A percentile compares a stretch with the other conserved stretches of the same genome.
These are phyloP conservation scores for Alternaria incomplexa DNA, from an alignment of 2,329 filamentous ascomycete genomes.

Conservation along the genomic window DNA sequence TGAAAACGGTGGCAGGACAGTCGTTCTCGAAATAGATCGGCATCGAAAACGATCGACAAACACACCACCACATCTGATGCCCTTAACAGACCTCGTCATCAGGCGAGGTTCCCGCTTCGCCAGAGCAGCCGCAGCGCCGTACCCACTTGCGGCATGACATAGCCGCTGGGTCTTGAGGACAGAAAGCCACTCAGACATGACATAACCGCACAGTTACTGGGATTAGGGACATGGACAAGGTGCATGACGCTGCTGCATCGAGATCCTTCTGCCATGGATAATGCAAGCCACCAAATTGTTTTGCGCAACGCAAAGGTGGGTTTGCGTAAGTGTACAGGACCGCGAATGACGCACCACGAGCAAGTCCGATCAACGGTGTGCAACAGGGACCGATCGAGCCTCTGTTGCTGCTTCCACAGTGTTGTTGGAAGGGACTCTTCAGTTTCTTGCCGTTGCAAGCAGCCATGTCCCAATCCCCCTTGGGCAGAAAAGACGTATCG, in stretches of 20 bases:
- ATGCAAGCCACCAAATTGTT: conserved; percentile 1
- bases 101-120: conserved; percentile 9
- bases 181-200: conserved; percentile 2
- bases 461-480: background rate
- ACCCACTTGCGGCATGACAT: conserved; percentile 4
- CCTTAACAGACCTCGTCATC: conserved; percentile 5
- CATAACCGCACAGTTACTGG: conserved; percentile 4
- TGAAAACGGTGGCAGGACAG: background rate
- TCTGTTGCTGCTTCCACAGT: background rate
- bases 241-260: conserved; percentile 6
- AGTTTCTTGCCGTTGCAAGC: background rate
- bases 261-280: conserved; percentile 1
- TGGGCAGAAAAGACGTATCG: background rate
- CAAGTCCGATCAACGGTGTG: background rate
- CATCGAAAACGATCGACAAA: conserved; percentile 10
- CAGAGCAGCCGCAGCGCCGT: background rate
- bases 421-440: background rate
- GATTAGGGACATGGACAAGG: background rate
- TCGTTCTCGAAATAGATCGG: conserved; percentile 7
- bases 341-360: background rate
- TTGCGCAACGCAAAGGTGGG: conserved; percentile 1
- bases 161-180: background rate
- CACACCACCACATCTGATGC: conserved; percentile 1
- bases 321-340: background rate
- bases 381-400: background rate